Evolutionary conservation across 495 filamentous ascomycete genomes (phyloP).

Genomic region (Xylaria sp.): DNA sequence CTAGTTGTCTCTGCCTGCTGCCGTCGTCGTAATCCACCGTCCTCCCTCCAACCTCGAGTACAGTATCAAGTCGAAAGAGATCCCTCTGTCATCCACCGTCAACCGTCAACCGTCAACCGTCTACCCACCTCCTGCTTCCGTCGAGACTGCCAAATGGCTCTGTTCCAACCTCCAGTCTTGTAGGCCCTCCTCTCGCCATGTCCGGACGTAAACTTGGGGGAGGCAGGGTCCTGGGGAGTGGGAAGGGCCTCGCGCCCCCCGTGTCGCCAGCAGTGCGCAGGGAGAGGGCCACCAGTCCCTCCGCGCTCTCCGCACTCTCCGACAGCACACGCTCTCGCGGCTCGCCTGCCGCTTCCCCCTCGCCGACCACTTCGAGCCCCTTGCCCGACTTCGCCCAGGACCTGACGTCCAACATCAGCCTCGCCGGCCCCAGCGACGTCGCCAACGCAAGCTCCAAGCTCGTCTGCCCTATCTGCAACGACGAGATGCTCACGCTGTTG

Average conservation of each 20-base stretch:
- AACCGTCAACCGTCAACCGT: neutral
- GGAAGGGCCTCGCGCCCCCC: conserved; percentile 75
- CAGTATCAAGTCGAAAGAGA: neutral
- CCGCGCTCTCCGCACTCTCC: conserved; percentile 57
- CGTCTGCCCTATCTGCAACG: conserved; percentile 92
- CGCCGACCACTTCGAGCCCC: conserved; percentile 39
- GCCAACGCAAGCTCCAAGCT: conserved; percentile 60
- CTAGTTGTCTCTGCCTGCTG: neutral
- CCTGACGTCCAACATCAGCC: conserved; percentile 54
- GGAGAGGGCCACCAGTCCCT: conserved; percentile 50
- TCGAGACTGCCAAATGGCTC: conserved; percentile 24
- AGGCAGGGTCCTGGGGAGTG: conserved; percentile 85
- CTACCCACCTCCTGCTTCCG: neutral
- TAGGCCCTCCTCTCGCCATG: conserved; percentile 56
- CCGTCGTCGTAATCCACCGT: neutral
- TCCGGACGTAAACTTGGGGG: conserved; percentile 85
- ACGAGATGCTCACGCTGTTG: conserved; percentile 95
- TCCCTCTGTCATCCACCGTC: neutral
- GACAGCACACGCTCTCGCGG: conserved; percentile 60
- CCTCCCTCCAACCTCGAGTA: neutral
- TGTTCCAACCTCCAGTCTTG: conserved; percentile 9
- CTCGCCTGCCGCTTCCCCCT: conserved; percentile 48
- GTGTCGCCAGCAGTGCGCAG: conserved; percentile 37
- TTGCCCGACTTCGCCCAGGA: conserved; percentile 52
- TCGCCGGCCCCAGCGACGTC: conserved; percentile 52